A percentile compares a stretch with the other conserved stretches of the same genome.
Conservation (phyloP, 768 basidiomycete species). For the Pisolithus orientalis region DNA sequence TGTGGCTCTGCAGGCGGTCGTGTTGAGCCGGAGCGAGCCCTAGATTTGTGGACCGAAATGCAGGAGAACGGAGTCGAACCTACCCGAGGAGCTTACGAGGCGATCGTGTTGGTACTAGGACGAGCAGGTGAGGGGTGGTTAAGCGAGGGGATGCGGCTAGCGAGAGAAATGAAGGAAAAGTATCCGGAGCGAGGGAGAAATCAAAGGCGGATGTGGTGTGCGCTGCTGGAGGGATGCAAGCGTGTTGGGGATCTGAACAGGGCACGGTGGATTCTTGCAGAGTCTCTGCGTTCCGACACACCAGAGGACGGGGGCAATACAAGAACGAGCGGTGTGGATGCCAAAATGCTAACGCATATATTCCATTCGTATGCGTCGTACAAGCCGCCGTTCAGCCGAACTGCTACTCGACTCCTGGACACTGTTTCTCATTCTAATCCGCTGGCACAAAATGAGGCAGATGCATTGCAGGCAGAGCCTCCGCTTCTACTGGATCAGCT, state of each 20-base stretch:
- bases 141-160: slow-evolving; percentile 76
- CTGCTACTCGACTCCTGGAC: slow-evolving; percentile 39
- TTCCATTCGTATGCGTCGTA: slow-evolving; percentile 88
- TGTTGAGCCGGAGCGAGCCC: slow-evolving; percentile 83
- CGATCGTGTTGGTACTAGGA: slow-evolving; percentile 77
- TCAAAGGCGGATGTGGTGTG: slow-evolving; percentile 67
- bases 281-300: slow-evolving; percentile 40
- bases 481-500: background rate
- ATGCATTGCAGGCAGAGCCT: no score
- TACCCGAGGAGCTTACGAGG: slow-evolving; percentile 66
- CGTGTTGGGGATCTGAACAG: slow-evolving; percentile 76
- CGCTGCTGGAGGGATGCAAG: slow-evolving; percentile 87
- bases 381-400: slow-evolving; percentile 58
- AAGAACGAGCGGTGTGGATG: slow-evolving; percentile 40
- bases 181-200: slow-evolving; percentile 31
- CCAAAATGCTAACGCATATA: slow-evolving; percentile 72
- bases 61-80: slow-evolving; percentile 65
- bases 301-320: slow-evolving; percentile 14
- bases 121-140: slow-evolving; percentile 62
- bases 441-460: no score
- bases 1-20: slow-evolving; percentile 53
- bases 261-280: slow-evolving; percentile 86
- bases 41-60: slow-evolving; percentile 95
- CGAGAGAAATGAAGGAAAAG: slow-evolving; percentile 80
- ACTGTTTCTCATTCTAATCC: background rate